These are phyloP conservation scores for Mycena olivaceomarginata DNA, from an alignment of 768 basidiomycete genomes.

Conservation along the genomic window DNA sequence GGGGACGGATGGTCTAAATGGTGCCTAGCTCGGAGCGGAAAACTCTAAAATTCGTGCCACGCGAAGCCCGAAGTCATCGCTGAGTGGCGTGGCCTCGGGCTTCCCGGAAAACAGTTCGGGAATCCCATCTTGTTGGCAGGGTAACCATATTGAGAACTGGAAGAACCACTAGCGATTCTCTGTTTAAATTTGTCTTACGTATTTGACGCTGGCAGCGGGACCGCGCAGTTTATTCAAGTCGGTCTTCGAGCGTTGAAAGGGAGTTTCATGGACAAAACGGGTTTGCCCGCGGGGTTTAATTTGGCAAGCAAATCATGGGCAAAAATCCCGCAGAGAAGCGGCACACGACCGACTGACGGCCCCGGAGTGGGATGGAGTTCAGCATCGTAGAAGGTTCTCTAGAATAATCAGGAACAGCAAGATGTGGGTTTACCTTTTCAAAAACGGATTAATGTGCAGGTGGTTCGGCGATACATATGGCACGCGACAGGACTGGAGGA, in stretches of 20 bases:
- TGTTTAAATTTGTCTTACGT: conserved; percentile 24
- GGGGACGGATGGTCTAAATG: conserved; percentile 18
- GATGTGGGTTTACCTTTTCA: background rate
- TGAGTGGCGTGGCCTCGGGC: background rate
- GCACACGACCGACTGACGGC: conserved; percentile 21
- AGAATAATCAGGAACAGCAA: background rate
- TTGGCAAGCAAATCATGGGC: background rate
- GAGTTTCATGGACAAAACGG: background rate
- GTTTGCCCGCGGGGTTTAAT: conserved; percentile 20
- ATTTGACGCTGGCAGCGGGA: conserved; percentile 7
- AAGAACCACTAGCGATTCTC: conserved; percentile 19
- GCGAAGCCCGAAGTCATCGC: conserved; percentile 20
- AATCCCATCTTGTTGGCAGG: conserved; percentile 18
- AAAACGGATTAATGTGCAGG: background rate
- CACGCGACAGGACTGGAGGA: background rate
- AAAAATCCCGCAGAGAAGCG: conserved; percentile 18
- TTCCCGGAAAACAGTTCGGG: background rate
- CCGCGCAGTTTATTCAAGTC: conserved; percentile 20
- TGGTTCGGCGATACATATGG: background rate
- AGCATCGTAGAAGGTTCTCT: background rate
- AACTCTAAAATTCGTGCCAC: conserved; percentile 13
- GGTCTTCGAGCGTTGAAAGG: background rate
- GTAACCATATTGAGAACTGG: conserved; percentile 17
- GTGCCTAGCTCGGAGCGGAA: conserved; percentile 6
- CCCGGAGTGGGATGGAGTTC: background rate